Conservation (phyloP, 2,329 filamentous ascomycete species). For the Cordyceps farinosa region DNA sequence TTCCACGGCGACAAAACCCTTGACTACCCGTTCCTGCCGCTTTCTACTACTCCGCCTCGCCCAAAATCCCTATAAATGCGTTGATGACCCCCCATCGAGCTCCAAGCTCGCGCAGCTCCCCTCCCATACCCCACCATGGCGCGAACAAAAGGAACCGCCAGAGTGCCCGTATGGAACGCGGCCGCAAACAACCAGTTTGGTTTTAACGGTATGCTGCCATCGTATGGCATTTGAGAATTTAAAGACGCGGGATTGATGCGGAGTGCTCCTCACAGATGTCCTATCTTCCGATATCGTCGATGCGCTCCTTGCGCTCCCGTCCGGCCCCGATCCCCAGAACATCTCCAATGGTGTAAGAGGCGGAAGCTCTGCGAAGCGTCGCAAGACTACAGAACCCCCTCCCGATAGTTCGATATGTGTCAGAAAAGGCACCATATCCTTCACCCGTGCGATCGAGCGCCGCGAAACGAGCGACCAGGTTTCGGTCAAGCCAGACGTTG, state of each 20-base stretch:
- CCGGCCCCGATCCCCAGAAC: slow-evolving; percentile 17
- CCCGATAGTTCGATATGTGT: slow-evolving; percentile 26
- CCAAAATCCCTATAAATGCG: slow-evolving; percentile 1
- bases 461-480: slow-evolving; percentile 11
- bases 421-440: slow-evolving; percentile 24
- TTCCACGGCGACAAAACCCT: not conserved
- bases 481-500: slow-evolving; percentile 22
- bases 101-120: not conserved
- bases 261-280: slow-evolving; percentile 19
- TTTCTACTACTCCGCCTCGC: not conserved
- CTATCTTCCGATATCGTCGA: slow-evolving; percentile 26
- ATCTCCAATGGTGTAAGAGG: slow-evolving; percentile 1
- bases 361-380: slow-evolving; percentile 30
- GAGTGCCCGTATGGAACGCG: not conserved
- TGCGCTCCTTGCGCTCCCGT: slow-evolving; percentile 24
- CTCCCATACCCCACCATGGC: not conserved
- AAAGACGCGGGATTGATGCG: not conserved
- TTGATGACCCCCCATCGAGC: not conserved
- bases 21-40: not conserved
- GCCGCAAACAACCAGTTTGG: slow-evolving; percentile 7
- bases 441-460: slow-evolving; percentile 27
- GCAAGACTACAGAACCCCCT: slow-evolving; percentile 24
- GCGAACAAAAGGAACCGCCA: not conserved
- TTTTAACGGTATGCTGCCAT: slow-evolving; percentile 6
- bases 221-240: not conserved